A percentile compares a stretch with the other conserved stretches of the same genome.
These are phyloP conservation scores for Cydonia oblonga DNA, from an alignment of 331 rosid genomes.

Conservation along the genomic window DNA sequence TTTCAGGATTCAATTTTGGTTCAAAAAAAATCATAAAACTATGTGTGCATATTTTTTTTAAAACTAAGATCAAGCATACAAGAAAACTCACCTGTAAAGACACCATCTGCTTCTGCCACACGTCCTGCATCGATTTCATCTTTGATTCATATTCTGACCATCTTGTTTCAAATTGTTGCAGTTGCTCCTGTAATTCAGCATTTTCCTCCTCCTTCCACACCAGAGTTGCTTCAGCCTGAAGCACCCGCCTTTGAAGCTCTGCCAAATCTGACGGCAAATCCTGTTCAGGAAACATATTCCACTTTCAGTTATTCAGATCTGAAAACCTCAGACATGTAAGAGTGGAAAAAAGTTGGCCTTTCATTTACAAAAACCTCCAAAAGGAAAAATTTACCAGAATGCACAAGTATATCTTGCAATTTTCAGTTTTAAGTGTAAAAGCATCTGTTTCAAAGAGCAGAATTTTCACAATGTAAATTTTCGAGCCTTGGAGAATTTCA, in stretches of 20 bases:
- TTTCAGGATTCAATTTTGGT: neutral
- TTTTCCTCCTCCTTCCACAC: constrained; percentile 88
- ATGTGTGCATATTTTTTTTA: neutral
- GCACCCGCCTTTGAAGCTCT: constrained; percentile 64
- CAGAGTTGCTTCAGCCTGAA: constrained; percentile 61
- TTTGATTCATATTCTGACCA: constrained; percentile 82
- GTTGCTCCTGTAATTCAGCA: constrained; percentile 59
- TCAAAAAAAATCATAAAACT: neutral
- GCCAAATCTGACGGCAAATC: constrained; percentile 41
- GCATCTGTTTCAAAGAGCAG: neutral
- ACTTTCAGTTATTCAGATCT: neutral
- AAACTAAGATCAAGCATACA: constrained; percentile 1
- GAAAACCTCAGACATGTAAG: neutral
- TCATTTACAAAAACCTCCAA: neutral
- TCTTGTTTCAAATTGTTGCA: constrained; percentile 55
- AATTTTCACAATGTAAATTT: neutral
- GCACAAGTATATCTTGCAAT: neutral
- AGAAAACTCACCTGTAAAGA: constrained; percentile 80
- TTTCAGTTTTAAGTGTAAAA: neutral
- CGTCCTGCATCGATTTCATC: constrained; percentile 94
- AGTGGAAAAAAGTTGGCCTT: neutral
- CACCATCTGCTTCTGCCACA: constrained; percentile 89
- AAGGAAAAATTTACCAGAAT: neutral
- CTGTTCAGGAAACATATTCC: constrained; percentile 22
- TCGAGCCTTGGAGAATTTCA: neutral